Evolutionary conservation across 2,329 filamentous ascomycete species (phyloP).

Genomic region (Venturia effusa): DNA sequence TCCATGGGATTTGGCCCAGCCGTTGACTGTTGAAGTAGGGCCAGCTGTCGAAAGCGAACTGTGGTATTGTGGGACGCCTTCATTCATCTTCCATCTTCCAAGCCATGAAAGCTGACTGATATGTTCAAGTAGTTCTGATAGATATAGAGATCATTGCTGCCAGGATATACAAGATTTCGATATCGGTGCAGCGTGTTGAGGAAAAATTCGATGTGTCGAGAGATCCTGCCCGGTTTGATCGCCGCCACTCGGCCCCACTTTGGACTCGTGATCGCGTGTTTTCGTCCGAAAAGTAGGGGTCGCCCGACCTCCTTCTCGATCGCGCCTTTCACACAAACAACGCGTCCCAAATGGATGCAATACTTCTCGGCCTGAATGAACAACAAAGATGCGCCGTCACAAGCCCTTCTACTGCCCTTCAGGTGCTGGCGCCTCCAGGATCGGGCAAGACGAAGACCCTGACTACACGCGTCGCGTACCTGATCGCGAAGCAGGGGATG

Average conservation of each 20-base stretch:
- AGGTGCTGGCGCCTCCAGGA: constrained; percentile 53
- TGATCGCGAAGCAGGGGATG: constrained; percentile 61
- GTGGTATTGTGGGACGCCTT: too few species aligned
- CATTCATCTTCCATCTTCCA: too few species aligned
- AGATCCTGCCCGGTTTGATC: not conserved
- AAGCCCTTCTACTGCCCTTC: constrained; percentile 47
- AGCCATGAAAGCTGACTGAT: too few species aligned
- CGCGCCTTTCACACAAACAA: not conserved
- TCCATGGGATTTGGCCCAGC: too few species aligned
- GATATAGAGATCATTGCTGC: too few species aligned
- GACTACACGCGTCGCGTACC: constrained; percentile 82
- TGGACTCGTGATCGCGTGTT: not conserved
- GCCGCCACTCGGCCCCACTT: not conserved
- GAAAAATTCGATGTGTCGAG: not conserved
- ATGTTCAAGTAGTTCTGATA: too few species aligned
- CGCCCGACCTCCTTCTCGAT: not conserved
- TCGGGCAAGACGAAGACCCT: constrained; percentile 93
- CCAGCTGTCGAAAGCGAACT: too few species aligned
- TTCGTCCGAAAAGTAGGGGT: not conserved
- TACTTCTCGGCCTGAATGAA: constrained; percentile 52
- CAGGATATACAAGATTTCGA: too few species aligned
- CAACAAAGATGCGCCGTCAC: constrained; percentile 56
- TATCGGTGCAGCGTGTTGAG: not conserved
- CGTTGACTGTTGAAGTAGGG: too few species aligned
- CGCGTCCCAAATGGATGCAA: constrained; percentile 34